A percentile compares a stretch with the other conserved stretches of the same genome.
phyloP scores from a whole-genome alignment of 257 asterid genomes.

The Verbena officinalis region DNA sequence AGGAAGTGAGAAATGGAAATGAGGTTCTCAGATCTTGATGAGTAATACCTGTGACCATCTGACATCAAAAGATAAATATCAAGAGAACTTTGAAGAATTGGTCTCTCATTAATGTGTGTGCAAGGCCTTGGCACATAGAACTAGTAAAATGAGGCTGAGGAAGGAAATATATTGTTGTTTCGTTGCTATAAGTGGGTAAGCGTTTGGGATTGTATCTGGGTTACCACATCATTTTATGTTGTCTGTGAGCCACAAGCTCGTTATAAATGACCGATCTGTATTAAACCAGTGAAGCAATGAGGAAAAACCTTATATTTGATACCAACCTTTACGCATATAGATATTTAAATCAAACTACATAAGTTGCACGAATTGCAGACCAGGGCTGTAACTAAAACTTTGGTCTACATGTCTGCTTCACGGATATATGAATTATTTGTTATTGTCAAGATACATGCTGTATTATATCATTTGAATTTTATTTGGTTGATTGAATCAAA shows the following conservation, averaged over 20 bases:
- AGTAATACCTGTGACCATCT: slow-evolving; percentile 1
- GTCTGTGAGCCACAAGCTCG: neutral
- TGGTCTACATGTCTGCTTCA: neutral
- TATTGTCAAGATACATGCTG: neutral
- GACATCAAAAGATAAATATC: slow-evolving; percentile 1
- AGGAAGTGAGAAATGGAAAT: neutral
- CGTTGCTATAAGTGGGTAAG: neutral
- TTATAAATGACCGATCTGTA: slow-evolving; percentile 16
- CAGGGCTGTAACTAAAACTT: slow-evolving; percentile 21
- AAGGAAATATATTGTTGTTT: slow-evolving; percentile 9
- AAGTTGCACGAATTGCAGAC: slow-evolving; percentile 20
- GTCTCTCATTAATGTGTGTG: slow-evolving; percentile 13
- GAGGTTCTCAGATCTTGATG: neutral
- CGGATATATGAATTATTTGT: slow-evolving; percentile 3
- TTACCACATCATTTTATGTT: neutral
- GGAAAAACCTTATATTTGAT: neutral
- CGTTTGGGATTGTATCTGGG: neutral
- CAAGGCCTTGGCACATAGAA: neutral
- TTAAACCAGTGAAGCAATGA: neutral
- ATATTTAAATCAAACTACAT: slow-evolving; percentile 11
- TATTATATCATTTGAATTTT: neutral
- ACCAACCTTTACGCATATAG: neutral
- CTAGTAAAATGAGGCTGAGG: slow-evolving; percentile 9
- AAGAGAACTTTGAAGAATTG: neutral
- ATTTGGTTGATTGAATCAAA: slow-evolving; percentile 22